Conservation (phyloP, 345 rosid genomes). For the Brassica cretica region DNA sequence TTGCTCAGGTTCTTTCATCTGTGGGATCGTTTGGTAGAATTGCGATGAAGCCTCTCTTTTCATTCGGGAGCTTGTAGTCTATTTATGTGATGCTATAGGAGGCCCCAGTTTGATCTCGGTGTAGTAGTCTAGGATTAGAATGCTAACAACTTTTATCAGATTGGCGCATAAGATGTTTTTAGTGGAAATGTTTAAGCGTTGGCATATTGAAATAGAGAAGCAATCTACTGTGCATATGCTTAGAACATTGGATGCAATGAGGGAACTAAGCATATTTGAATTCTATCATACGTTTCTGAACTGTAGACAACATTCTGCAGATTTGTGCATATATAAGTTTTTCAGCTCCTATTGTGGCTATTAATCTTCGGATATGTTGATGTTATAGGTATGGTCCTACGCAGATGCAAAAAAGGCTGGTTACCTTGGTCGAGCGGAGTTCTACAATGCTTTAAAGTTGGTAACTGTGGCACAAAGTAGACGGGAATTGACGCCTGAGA, state of each 20-base stretch:
- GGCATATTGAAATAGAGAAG: not conserved
- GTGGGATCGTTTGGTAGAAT: not conserved
- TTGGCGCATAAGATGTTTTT: too few relatives aligned
- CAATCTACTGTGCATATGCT: slow-evolving; percentile 13
- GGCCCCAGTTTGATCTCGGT: not conserved
- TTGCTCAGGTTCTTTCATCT: slow-evolving; percentile 68
- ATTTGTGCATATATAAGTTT: not conserved
- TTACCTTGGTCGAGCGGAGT: slow-evolving; percentile 85
- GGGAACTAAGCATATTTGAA: not conserved
- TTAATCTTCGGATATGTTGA: slow-evolving; percentile 7
- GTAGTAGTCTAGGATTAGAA: too few relatives aligned
- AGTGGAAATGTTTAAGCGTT: too few relatives aligned
- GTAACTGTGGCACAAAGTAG: slow-evolving; percentile 94
- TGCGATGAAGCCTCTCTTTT: not conserved
- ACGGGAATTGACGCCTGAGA: slow-evolving; percentile 84
- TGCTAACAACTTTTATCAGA: too few relatives aligned
- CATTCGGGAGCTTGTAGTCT: slow-evolving; percentile 18
- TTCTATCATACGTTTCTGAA: not conserved
- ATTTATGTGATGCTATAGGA: not conserved
- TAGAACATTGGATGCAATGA: not conserved
- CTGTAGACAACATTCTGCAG: not conserved
- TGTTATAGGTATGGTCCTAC: slow-evolving; percentile 69
- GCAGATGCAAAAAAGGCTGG: slow-evolving; percentile 88
- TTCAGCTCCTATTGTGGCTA: not conserved
- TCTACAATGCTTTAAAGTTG: slow-evolving; percentile 88